These are phyloP conservation scores for Scheffersomyces stambukii DNA, from an alignment of 1,139 yeast genomes.

Conservation along the genomic window DNA sequence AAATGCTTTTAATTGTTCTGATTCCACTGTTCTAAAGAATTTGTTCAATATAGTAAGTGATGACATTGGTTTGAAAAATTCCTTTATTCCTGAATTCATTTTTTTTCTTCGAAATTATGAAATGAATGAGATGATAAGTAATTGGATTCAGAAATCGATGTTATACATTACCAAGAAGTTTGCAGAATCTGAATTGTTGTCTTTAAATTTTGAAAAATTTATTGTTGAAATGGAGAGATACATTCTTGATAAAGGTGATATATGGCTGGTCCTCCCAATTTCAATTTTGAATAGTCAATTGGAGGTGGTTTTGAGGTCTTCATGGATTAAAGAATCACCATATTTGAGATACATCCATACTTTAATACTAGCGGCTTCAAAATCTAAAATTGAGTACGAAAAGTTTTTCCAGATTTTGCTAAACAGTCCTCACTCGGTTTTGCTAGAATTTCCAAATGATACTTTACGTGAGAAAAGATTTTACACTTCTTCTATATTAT, in stretches of 20 bases:
- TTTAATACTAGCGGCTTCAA: constrained; percentile 30
- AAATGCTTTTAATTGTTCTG: too few species aligned
- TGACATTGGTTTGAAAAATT: constrained; percentile 16
- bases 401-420: constrained; percentile 64
- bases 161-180: constrained; percentile 59
- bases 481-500: constrained; percentile 41
- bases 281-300: constrained; percentile 59
- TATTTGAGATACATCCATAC: constrained; percentile 39
- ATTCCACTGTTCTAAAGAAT: too few species aligned
- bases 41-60: too few species aligned
- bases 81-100: constrained; percentile 23
- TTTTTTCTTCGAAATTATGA: constrained; percentile 11
- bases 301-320: constrained; percentile 51
- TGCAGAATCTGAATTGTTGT: constrained; percentile 44
- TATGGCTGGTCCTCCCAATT: constrained; percentile 46
- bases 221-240: constrained; percentile 17
- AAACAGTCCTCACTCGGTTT: constrained; percentile 38
- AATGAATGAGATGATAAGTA: constrained; percentile 4
- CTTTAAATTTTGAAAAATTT: constrained; percentile 28
- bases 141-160: constrained; percentile 49
- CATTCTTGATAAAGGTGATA: constrained; percentile 11
- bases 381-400: constrained; percentile 39
- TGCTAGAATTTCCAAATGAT: constrained; percentile 22
- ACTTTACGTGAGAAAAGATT: constrained; percentile 25
- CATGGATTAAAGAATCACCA: constrained; percentile 41